Base-by-base conservation (phyloP, 169 alveolate genomes). In the Cryptosporidium sp. region DNA sequence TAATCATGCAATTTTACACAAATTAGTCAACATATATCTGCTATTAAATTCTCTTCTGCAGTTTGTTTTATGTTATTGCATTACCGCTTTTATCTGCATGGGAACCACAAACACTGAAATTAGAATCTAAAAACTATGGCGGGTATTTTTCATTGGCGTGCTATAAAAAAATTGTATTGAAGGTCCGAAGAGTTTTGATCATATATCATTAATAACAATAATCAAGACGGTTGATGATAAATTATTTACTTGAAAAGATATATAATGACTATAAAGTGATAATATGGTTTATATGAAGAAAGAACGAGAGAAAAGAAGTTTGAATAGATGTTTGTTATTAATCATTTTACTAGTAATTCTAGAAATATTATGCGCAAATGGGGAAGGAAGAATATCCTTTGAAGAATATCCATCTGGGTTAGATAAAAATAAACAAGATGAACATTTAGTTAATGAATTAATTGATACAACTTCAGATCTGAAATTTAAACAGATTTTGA, bases 41-140 rank as follows among this genome's bases (percentile, higher is more conserved):
- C 8, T 23, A 0, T 56, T 5, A n/a, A 21, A 5, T 56, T n/a
- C 23, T 23, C n/a, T 1, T 65, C 3, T 65, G 48, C 72, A 65
- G 31, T 65, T 65, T 29, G 18, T 16, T 65, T 3, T 7, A 21
- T 10, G 12, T 7, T n/a, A 4, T 65, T 65, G 48, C 72, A 52
- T 60, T 73, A 60, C 72, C 86, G 86, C 86, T 73, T 62, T 53
- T 29, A 37, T 73, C 56, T 73, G 53, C 86, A 73, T 73, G 86
- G 67, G 70, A 73, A 73, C 69, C 68, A 56, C 68, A 73, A 48
- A 48, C 48, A 42, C 10, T 48, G 18, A 56, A 48, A 23, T 73
- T 33, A n/a, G 58, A 73, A 73, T 73, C 86, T 73, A 73, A 73
- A 73, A 73, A 73, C 68, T 42, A 56, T 73, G 86, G 86, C 86